Percentiles rank a stretch among this genome's conserved stretches.
Conservation (phyloP, 2,329 filamentous ascomycete species). For the Fusarium marasasianum region DNA sequence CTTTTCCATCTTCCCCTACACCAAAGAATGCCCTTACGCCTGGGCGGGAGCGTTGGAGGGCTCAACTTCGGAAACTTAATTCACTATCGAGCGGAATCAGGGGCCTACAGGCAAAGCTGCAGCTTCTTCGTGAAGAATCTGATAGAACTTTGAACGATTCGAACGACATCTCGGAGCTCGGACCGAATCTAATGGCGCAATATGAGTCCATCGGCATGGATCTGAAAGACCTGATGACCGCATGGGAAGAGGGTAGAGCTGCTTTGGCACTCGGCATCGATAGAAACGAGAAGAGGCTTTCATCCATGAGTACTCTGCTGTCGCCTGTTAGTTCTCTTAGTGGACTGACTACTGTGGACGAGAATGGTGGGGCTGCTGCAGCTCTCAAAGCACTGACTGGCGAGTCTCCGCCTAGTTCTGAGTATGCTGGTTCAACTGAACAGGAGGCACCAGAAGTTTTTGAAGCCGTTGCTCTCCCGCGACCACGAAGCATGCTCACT, state of each 20-base stretch:
- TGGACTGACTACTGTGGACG: constrained; percentile 71
- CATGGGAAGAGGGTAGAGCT: constrained; percentile 90
- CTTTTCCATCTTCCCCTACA: constrained; percentile 63
- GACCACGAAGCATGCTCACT: constrained; percentile 76
- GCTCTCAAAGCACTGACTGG: constrained; percentile 84
- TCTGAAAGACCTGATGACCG: constrained; percentile 79
- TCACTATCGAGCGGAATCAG: constrained; percentile 90
- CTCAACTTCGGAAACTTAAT: constrained; percentile 87
- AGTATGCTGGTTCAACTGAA: constrained; percentile 65
- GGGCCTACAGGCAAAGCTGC: constrained; percentile 92
- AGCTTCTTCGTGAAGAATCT: constrained; percentile 89
- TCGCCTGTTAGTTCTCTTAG: constrained; percentile 72
- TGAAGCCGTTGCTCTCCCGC: constrained; percentile 82
- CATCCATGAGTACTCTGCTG: constrained; percentile 67
- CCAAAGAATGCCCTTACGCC: constrained; percentile 73
- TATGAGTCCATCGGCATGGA: constrained; percentile 96
- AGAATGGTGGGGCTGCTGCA: constrained; percentile 57
- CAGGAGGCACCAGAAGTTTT: constrained; percentile 83
- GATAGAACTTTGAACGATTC: constrained; percentile 80
- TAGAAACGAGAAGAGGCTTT: constrained; percentile 77
- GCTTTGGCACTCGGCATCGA: constrained; percentile 84
- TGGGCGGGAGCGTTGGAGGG: constrained; percentile 83
- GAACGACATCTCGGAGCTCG: constrained; percentile 77
- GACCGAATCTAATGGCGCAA: constrained; percentile 81
- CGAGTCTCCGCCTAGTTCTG: constrained; percentile 65